Percentiles rank a stretch among this genome's conserved stretches.
These are phyloP conservation scores for Acaromyces ingoldii DNA, from an alignment of 1,284 basidiomycete species.

Conservation along the genomic window DNA sequence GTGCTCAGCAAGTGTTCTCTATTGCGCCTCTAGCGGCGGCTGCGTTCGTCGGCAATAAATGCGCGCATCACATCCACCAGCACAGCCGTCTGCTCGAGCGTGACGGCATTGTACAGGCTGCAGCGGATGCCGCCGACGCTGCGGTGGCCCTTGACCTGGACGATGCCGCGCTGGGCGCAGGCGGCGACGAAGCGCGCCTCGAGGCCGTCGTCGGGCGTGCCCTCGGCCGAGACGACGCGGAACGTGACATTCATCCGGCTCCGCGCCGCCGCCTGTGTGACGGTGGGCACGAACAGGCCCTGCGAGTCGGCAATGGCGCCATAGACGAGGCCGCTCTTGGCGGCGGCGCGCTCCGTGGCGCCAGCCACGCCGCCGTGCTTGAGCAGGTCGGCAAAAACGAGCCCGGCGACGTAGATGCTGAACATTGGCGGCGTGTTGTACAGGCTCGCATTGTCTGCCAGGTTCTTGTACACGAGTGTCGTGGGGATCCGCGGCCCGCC, in stretches of 20 bases:
- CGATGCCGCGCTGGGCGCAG: constrained; percentile 32
- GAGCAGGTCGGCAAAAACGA: constrained; percentile 72
- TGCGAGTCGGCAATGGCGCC: constrained; percentile 31
- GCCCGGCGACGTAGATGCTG: constrained; percentile 81
- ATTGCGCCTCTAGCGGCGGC: no score
- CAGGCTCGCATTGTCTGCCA: constrained; percentile 73
- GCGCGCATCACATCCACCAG: constrained; percentile 56
- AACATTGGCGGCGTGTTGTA: constrained; percentile 95
- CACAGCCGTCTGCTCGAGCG: constrained; percentile 64
- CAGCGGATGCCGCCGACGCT: constrained; percentile 65
- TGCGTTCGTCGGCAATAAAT: no score
- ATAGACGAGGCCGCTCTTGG: constrained; percentile 38
- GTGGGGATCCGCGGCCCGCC: constrained; percentile 66
- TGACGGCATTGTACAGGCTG: constrained; percentile 91
- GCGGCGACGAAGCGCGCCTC: constrained; percentile 39
- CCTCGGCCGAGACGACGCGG: constrained; percentile 28
- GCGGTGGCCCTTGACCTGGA: constrained; percentile 41
- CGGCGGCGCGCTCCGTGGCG: constrained; percentile 25
- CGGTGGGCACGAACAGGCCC: constrained; percentile 32
- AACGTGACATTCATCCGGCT: constrained; percentile 51
- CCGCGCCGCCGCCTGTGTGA: constrained; percentile 32
- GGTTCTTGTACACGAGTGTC: constrained; percentile 78
- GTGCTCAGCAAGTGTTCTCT: constrained; percentile 51
- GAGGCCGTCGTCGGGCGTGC: constrained; percentile 30
- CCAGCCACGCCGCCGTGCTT: constrained; percentile 63